Conservation (phyloP, 345 rosid species). For the Stellera chamaejasme region DNA sequence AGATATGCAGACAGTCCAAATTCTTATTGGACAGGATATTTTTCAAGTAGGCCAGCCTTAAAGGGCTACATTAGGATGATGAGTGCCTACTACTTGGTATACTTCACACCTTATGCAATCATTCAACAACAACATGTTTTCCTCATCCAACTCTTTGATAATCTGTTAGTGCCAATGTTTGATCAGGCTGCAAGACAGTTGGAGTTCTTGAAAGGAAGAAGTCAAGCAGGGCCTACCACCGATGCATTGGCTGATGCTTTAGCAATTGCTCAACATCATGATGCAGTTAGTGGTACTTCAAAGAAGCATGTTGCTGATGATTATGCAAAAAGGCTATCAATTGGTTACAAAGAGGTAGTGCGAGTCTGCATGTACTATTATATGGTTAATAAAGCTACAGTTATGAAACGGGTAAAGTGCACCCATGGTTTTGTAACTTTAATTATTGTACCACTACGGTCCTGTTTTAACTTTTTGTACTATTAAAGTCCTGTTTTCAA, state of each 20-base stretch:
- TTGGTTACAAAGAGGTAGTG: conserved; percentile 31
- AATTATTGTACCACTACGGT: no score
- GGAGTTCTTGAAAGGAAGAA: conserved; percentile 30
- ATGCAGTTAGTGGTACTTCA: conserved; percentile 29
- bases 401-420: no score
- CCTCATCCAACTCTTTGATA: not conserved
- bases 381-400: conserved; percentile 1
- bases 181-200: conserved; percentile 37
- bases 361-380: not conserved
- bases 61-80: conserved; percentile 30
- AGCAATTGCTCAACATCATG: conserved; percentile 36
- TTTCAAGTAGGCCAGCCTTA: conserved; percentile 34
- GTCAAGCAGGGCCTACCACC: conserved; percentile 22
- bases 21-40: conserved; percentile 43
- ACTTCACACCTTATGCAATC: not conserved
- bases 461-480: no score
- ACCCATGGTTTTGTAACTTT: no score
- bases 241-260: conserved; percentile 35
- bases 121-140: not conserved
- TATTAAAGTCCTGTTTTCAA: no score
- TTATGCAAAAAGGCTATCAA: conserved; percentile 29
- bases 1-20: conserved; percentile 36
- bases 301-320: conserved; percentile 40
- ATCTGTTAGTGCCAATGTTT: conserved; percentile 2
- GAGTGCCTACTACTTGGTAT: conserved; percentile 38